phyloP scores from a whole-genome alignment of 192 early-diverging fungal species.

The Backusella circina region DNA sequence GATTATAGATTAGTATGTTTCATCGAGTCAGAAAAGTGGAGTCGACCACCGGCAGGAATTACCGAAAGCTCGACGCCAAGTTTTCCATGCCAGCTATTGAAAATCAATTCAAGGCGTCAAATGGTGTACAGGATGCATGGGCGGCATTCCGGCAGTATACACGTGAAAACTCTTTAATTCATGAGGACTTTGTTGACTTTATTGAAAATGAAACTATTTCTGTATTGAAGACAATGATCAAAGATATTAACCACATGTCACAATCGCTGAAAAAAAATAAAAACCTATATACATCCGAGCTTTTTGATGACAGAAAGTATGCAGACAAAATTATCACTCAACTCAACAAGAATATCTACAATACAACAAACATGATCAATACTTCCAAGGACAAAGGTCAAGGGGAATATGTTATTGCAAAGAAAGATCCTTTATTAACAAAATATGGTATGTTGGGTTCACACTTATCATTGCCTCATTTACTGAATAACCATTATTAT shows the following conservation, averaged over 20 bases:
- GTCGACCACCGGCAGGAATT: not conserved
- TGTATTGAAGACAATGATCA: slow-evolving; percentile 30
- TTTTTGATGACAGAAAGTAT: slow-evolving; percentile 38
- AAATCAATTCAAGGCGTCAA: not conserved
- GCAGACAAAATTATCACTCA: slow-evolving; percentile 30
- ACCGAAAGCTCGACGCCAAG: slow-evolving; percentile 3
- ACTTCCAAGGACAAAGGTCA: slow-evolving; percentile 2
- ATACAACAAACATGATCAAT: slow-evolving; percentile 13
- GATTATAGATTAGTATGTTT: slow-evolving; percentile 4
- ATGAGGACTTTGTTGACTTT: slow-evolving; percentile 10
- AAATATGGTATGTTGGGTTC: slow-evolving; percentile 12
- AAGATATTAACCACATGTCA: slow-evolving; percentile 40
- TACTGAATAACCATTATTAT: not conserved
- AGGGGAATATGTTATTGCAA: slow-evolving; percentile 13
- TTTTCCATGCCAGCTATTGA: not conserved
- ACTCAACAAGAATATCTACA: slow-evolving; percentile 24
- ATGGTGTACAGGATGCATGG: slow-evolving; percentile 5
- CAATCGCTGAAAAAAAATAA: slow-evolving; percentile 34
- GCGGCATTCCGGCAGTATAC: slow-evolving; percentile 7
- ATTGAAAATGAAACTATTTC: slow-evolving; percentile 16
- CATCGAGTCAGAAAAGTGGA: not conserved
- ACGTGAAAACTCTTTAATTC: not conserved
- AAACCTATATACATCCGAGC: slow-evolving; percentile 23
- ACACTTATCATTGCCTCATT: not conserved
- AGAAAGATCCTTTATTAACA: slow-evolving; percentile 19